A percentile compares a stretch with the other conserved stretches of the same genome.
Conservation (phyloP, 352 stramenopile genomes). For the Phytophthora quininea region DNA sequence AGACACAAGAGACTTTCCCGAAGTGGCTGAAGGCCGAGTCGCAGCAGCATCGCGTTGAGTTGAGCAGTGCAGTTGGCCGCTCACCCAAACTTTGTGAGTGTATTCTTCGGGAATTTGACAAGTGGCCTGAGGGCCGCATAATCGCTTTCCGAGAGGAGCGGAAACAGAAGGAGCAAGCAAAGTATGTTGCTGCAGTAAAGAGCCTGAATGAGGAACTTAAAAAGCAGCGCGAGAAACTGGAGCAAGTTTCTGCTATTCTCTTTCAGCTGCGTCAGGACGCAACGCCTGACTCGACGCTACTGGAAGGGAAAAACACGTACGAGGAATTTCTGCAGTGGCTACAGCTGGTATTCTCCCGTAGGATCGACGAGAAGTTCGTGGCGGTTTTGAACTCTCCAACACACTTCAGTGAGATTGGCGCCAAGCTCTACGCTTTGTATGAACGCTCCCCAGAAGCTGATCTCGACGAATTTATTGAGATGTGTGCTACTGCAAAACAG, state of each 20-base stretch:
- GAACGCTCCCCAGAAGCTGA: conserved; percentile 1
- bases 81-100: conserved; percentile 21
- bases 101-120: conserved; percentile 38
- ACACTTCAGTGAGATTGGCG: conserved; percentile 14
- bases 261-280: conserved; percentile 13
- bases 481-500: conserved; percentile 16
- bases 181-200: conserved; percentile 4
- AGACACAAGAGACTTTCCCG: conserved; percentile 14
- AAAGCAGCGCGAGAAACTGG: conserved; percentile 12
- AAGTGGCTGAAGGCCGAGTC: conserved; percentile 33
- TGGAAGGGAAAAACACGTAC: conserved; percentile 4
- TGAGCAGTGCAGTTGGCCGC: conserved; percentile 18
- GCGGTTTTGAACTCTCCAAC: conserved; percentile 17
- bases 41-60: conserved; percentile 21
- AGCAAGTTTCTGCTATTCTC: conserved; percentile 12
- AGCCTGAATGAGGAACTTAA: conserved; percentile 16
- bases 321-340: conserved; percentile 27
- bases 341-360: conserved; percentile 4
- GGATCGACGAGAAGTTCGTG: conserved; percentile 20
- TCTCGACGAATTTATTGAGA: conserved; percentile 12
- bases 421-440: conserved; percentile 15
- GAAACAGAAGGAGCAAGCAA: conserved; percentile 16
- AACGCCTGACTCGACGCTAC: not conserved
- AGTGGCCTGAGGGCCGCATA: conserved; percentile 32
- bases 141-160: conserved; percentile 6